Base-by-base conservation (phyloP, 495 filamentous ascomycete genomes). In the Lepraria neglecta region DNA sequence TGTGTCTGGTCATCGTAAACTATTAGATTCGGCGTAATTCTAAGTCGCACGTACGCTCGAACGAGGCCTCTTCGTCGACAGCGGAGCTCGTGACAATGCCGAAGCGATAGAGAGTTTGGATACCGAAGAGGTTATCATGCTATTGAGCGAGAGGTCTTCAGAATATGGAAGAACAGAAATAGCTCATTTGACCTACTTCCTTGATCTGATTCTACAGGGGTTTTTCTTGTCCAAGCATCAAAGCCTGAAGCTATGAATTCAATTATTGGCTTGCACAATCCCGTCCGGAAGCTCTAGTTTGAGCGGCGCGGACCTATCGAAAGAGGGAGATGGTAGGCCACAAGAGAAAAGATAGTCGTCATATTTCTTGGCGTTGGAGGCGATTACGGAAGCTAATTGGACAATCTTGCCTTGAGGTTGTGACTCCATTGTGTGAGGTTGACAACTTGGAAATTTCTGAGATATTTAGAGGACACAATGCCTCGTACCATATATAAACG, bases 1-100 rank as follows among this genome's bases (percentile, higher is more conserved):
- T 27, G 14, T 58, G 43, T 11, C 40, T 21, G 15, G 67, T 66
- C 47, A 67, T 68, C 19, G 66, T 58, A 42, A 62, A 47, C 6
- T 62, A 57, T 2, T 65, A 45, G 43, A 69, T 54, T 14, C 52
- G 50, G 11, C 56, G 21, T 2, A 64, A 28, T 3, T 57, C 48
- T 12, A 30, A 27, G 3, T 59, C 44, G 45, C 45, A 30, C 6
- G 59, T 64, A 6, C 59, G 33, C 15, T 45, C 28, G 31, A 59
- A 66, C 17, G 64, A 46, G 15, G 54, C 50, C 27, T 58, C 59
- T 38, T 45, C 51, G 19, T 47, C 44, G 11, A 64, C 53, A 24
- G 53, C 28, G 24, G 64, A 52, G 44, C 45, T 53, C 5, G 15
- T 43, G 17, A 51, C 61, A 4, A 60, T 58, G 17, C 50, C 53